Percentiles rank a stretch among this genome's conserved stretches.
These are phyloP conservation scores for Logfia minima DNA, from an alignment of 129 eudicot genomes.

Conservation along the genomic window DNA sequence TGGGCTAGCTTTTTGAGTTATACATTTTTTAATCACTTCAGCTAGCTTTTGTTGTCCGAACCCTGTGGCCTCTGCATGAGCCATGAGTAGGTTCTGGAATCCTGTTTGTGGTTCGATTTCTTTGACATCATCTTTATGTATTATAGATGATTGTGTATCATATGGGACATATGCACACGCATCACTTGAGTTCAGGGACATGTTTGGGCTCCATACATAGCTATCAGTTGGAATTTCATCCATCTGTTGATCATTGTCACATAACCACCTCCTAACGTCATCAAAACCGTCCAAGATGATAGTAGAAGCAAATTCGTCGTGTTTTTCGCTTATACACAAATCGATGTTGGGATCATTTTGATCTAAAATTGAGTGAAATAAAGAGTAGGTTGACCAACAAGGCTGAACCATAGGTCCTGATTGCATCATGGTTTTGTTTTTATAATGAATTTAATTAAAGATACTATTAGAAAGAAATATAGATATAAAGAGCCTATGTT, in stretches of 20 bases:
- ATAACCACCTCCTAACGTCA: conserved; percentile 45
- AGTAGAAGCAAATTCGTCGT: conserved; percentile 27
- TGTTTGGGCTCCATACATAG: conserved; percentile 39
- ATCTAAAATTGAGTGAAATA: conserved; percentile 28
- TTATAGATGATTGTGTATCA: conserved; percentile 6
- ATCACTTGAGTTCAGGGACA: conserved; percentile 32
- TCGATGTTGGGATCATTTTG: conserved; percentile 28
- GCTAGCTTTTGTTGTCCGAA: conserved; percentile 44
- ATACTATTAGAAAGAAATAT: conserved; percentile 6
- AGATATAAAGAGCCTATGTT: conserved; percentile 16
- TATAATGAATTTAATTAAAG: conserved; percentile 5
- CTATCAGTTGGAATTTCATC: conserved; percentile 33
- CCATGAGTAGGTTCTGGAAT: conserved; percentile 44
- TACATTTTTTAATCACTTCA: conserved; percentile 39
- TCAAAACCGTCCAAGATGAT: conserved; percentile 31
- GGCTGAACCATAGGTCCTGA: conserved; percentile 40
- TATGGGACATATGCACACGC: conserved; percentile 9
- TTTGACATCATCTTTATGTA: conserved; percentile 30
- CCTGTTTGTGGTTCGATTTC: conserved; percentile 36
- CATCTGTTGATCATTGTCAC: conserved; percentile 41
- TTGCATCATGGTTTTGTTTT: conserved; percentile 39
- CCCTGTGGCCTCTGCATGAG: conserved; percentile 60
- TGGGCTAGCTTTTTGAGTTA: conserved; percentile 45
- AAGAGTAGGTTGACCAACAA: conserved; percentile 42
- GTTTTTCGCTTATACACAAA: conserved; percentile 8